Evolutionary conservation across 2,329 filamentous ascomycete genomes (phyloP).

Genomic region (Sclerotinia glacialis): DNA sequence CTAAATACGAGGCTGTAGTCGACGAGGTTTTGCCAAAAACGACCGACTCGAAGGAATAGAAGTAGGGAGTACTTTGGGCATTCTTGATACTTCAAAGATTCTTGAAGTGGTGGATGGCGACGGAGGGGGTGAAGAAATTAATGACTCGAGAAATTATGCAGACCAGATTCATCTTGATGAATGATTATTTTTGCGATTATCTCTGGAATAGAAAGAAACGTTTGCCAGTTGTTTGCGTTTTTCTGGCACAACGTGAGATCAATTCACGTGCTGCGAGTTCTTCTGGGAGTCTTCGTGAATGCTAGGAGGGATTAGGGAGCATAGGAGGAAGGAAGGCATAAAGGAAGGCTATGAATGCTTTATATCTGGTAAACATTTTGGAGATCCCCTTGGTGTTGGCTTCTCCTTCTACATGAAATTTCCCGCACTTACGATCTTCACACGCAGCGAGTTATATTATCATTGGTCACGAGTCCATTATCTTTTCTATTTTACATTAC

Average conservation of each 20-base stretch:
- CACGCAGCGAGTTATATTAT: conserved; percentile 36
- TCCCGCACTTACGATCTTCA: conserved; percentile 36
- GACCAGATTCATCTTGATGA: conserved; percentile 30
- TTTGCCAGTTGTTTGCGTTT: conserved; percentile 28
- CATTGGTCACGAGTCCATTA: conserved; percentile 26
- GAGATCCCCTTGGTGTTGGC: conserved; percentile 25
- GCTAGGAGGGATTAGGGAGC: conserved; percentile 17
- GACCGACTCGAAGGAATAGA: conserved; percentile 12
- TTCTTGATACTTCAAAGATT: conserved; percentile 2
- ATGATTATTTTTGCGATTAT: conserved; percentile 29
- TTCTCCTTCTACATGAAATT: conserved; percentile 28
- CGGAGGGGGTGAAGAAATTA: conserved; percentile 22
- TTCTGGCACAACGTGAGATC: conserved; percentile 25
- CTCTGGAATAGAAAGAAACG: conserved; percentile 29
- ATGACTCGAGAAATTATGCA: conserved; percentile 19
- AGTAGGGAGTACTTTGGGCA: conserved; percentile 9
- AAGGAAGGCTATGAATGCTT: conserved; percentile 23
- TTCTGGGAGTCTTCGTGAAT: conserved; percentile 19
- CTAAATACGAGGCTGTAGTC: conserved; percentile 30
- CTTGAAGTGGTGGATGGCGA: conserved; percentile 13
- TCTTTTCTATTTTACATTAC: conserved; percentile 37
- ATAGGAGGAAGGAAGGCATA: conserved; percentile 8
- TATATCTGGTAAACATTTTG: conserved; percentile 25
- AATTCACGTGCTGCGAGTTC: conserved; percentile 27
- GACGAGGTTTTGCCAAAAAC: conserved; percentile 23